These are phyloP conservation scores for Ogataea hybrid DNA, from an alignment of 1,139 yeast species.

Conservation along the genomic window DNA sequence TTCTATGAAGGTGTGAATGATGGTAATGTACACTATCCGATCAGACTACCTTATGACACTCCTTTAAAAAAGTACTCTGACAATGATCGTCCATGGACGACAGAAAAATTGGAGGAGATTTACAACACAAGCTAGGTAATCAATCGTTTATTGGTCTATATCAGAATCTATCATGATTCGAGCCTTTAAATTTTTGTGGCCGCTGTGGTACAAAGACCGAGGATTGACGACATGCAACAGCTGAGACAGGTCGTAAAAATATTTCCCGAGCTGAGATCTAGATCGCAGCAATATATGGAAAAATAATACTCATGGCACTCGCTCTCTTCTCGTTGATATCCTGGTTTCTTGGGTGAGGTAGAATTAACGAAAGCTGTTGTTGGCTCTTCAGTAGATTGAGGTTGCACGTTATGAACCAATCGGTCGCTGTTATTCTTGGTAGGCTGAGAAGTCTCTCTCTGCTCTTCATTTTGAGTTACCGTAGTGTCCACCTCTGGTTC, in stretches of 20 bases:
- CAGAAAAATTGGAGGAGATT: slow-evolving; percentile 14
- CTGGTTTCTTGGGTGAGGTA: slow-evolving; percentile 10
- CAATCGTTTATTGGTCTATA: too few species aligned
- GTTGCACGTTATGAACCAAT: slow-evolving; percentile 9
- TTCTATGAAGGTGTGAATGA: slow-evolving; percentile 16
- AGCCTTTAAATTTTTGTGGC: slow-evolving; percentile 8
- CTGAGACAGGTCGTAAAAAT: slow-evolving; percentile 10
- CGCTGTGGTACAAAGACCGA: slow-evolving; percentile 13
- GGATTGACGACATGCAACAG: slow-evolving; percentile 13
- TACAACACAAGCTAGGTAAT: background rate
- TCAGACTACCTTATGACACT: slow-evolving; percentile 52
- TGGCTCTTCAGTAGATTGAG: slow-evolving; percentile 11
- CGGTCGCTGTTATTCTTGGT: background rate
- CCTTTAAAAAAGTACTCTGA: slow-evolving; percentile 44
- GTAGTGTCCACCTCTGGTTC: slow-evolving; percentile 1
- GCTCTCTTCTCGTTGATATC: slow-evolving; percentile 27
- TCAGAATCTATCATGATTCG: too few species aligned
- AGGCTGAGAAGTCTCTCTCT: background rate
- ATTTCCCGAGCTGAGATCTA: slow-evolving; percentile 13
- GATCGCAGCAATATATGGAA: slow-evolving; percentile 15
- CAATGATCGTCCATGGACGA: slow-evolving; percentile 53
- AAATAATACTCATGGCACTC: slow-evolving; percentile 30
- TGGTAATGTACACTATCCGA: slow-evolving; percentile 30
- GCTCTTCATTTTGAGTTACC: background rate
- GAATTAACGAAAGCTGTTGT: slow-evolving; percentile 11